Base-by-base conservation (phyloP, 2,329 filamentous ascomycete species). In the Paracamarosporium sp. region DNA sequence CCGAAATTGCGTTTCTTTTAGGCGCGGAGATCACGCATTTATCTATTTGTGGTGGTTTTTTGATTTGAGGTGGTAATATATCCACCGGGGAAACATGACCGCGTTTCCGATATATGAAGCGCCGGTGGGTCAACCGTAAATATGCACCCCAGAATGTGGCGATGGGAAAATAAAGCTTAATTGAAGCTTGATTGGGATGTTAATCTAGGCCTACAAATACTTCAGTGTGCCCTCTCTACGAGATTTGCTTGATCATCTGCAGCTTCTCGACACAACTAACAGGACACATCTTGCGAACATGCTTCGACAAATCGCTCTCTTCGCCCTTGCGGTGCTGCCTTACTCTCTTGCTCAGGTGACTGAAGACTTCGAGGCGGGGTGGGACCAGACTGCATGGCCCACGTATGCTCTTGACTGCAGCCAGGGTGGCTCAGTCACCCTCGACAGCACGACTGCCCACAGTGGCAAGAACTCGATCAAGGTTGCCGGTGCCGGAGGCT, bases 401-500 rank as follows among this genome's bases (percentile, higher is more conserved):
- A 85, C 76, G 7, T 88, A 87, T 61, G 85, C 86, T 3, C 73
- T 79, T 3, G 84, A 87, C 73, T 88, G 86, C 68, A 86, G 79
- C 73, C 85, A 87, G 68, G 85, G 85, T 45, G 85, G 85, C 35
- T 82, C 77, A 56, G 80, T 88, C 53, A 78, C 75, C 1, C 83
- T 88, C 12, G 86, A 88, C 65, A 86, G 75, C 61, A 78, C 84
- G 36, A 84, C 79, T 0, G 84, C 83, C 0, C 83, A 87, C 66
- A 69, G 65, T 12, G 73, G 73, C 83, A 47, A 98, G 87, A 64
- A 93, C 85, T 74, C 88, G 83, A 74, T 99, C 95, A 2, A 93
- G 90, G 72, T 87, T 72, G 72, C 86, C 80, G 66, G 91, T 82
- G 59, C 92, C 85, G 9, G 90, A 86, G 15, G 86, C 5, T 75